Conservation (phyloP, 2,329 filamentous ascomycete species). For the Neofusicoccum ribis region DNA sequence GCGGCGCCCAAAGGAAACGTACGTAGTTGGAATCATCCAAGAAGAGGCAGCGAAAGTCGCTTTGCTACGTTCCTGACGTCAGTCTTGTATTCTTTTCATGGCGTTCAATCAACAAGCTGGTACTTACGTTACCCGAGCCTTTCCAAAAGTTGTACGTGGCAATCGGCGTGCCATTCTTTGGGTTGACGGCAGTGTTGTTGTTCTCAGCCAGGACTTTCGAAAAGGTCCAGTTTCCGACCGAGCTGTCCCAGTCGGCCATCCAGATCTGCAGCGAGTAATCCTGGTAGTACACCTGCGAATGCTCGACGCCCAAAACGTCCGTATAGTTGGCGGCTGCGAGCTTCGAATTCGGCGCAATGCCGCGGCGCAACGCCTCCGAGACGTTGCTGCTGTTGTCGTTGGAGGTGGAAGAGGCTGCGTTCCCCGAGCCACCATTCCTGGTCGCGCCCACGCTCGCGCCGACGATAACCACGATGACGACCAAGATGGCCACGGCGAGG, state of each 20-base stretch:
- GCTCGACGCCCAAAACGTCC: background rate
- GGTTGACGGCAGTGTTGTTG: background rate
- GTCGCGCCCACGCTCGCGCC: background rate
- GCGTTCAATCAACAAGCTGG: too few species aligned
- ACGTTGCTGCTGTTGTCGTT: too few species aligned
- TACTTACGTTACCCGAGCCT: too few species aligned
- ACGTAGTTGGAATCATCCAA: background rate
- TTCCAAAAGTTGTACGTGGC: background rate
- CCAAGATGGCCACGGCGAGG: background rate
- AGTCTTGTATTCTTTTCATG: too few species aligned
- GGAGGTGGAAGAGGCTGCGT: background rate
- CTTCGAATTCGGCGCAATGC: background rate
- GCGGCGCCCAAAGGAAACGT: background rate
- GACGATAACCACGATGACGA: background rate
- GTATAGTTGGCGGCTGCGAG: background rate
- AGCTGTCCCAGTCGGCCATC: background rate
- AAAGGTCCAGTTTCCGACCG: background rate
- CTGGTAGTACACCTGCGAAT: background rate
- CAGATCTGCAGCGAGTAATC: background rate
- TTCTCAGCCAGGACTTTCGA: background rate
- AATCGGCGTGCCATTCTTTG: background rate
- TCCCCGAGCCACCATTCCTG: background rate
- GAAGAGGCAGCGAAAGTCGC: background rate
- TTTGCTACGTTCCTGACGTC: background rate
- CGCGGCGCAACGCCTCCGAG: background rate